Evolutionary conservation across 2,329 filamentous ascomycete genomes (phyloP).

Genomic region (Zelopaecilomyces penicillatus): DNA sequence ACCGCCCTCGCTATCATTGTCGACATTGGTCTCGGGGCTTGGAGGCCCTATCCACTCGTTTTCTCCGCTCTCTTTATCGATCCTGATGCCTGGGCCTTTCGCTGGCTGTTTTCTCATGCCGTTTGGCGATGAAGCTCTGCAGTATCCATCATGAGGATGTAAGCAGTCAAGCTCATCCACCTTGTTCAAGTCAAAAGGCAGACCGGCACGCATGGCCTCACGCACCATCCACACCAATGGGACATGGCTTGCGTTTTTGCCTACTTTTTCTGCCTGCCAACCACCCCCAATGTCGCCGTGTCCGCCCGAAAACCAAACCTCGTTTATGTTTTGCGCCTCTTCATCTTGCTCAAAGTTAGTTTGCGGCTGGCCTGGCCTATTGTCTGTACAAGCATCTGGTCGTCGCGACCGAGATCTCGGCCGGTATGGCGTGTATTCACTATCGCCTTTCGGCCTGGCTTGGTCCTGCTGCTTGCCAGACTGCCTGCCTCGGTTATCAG

Average conservation of each 20-base stretch:
- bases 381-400: constrained; percentile 10
- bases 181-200: constrained; percentile 62
- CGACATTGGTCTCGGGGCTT: constrained; percentile 15
- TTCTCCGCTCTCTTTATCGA: constrained; percentile 3
- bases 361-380: constrained; percentile 5
- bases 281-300: constrained; percentile 75
- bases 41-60: constrained; percentile 11
- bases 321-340: constrained; percentile 63
- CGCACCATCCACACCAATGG: constrained; percentile 64
- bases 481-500: not conserved
- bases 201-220: constrained; percentile 52
- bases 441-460: constrained; percentile 4
- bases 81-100: constrained; percentile 16
- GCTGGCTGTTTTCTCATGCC: constrained; percentile 2
- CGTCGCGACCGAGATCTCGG: constrained; percentile 30
- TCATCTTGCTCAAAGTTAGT: constrained; percentile 34
- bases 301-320: constrained; percentile 72
- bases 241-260: constrained; percentile 58
- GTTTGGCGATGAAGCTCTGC: not conserved
- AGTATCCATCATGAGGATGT: constrained; percentile 8
- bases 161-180: constrained; percentile 56
- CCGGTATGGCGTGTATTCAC: constrained; percentile 32
- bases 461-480: constrained; percentile 10
- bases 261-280: constrained; percentile 50
- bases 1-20: constrained; percentile 15